These are phyloP conservation scores for Trichoderma koningiopsis DNA, from an alignment of 2,329 filamentous ascomycete genomes.

Conservation along the genomic window DNA sequence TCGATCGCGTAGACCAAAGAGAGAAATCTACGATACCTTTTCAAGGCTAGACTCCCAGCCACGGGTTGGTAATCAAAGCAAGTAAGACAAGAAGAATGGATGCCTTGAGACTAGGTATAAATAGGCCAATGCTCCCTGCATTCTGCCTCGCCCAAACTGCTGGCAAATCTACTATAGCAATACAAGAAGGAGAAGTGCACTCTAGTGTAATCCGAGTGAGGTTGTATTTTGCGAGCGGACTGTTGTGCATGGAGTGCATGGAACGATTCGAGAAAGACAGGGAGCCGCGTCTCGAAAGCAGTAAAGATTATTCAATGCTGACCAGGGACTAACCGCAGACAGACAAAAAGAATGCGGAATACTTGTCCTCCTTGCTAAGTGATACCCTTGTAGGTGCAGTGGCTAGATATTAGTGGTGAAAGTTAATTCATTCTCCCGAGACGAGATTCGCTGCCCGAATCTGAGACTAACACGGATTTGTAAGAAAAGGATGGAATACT, in stretches of 20 bases:
- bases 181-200: not conserved
- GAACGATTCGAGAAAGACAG: not conserved
- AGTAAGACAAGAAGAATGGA: not conserved
- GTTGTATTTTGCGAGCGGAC: not conserved
- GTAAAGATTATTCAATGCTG: not conserved
- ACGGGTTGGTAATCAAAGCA: slow-evolving; percentile 5
- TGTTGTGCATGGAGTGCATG: not conserved
- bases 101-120: not conserved
- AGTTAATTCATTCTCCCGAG: not conserved
- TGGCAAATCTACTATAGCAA: not conserved
- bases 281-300: not conserved
- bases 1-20: not conserved
- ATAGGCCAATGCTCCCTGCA: not conserved
- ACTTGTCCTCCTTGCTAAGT: not conserved
- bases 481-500: not conserved
- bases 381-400: not conserved
- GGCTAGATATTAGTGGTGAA: not conserved
- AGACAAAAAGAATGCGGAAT: not conserved
- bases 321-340: not conserved
- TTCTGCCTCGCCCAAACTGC: not conserved
- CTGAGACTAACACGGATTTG: not conserved
- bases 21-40: not conserved
- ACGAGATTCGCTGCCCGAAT: not conserved
- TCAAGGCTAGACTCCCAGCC: not conserved
- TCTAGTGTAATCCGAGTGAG: not conserved